A percentile compares a stretch with the other conserved stretches of the same genome.
phyloP scores from a whole-genome alignment of 352 stramenopile genomes.

The Phytophthora hybrid region DNA sequence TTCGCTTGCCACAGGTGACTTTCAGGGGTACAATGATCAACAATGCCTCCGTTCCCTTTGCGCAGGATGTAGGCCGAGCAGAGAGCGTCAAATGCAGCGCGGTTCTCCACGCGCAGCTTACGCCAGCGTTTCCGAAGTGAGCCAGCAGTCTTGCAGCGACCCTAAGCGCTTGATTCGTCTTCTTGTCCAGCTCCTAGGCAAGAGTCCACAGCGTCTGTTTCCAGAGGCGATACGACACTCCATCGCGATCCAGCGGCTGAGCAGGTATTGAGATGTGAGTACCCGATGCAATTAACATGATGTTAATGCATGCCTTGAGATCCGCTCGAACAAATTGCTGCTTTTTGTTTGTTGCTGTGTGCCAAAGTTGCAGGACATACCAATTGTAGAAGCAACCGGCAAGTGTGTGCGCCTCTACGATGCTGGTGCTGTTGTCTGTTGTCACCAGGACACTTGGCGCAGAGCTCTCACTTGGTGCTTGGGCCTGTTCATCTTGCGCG shows the following conservation, averaged over 20 bases:
- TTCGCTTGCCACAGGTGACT: neutral
- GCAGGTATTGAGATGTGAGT: neutral
- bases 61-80: neutral
- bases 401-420: neutral
- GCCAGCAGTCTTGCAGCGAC: neutral
- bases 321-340: neutral
- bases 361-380: neutral
- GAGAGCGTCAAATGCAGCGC: neutral
- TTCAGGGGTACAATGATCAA: neutral
- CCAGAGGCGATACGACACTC: neutral
- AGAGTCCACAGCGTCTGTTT: neutral
- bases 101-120: neutral
- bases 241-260: neutral
- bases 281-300: neutral
- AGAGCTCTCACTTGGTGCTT: neutral
- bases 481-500: neutral
- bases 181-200: neutral
- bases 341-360: neutral
- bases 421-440: conserved; percentile 1
- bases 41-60: neutral
- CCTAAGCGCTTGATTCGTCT: neutral
- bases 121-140: neutral
- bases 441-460: neutral
- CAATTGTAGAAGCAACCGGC: conserved; percentile 2
- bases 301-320: neutral